These are phyloP conservation scores for Primulina huaijiensis DNA, from an alignment of 257 asterid species.

Conservation along the genomic window DNA sequence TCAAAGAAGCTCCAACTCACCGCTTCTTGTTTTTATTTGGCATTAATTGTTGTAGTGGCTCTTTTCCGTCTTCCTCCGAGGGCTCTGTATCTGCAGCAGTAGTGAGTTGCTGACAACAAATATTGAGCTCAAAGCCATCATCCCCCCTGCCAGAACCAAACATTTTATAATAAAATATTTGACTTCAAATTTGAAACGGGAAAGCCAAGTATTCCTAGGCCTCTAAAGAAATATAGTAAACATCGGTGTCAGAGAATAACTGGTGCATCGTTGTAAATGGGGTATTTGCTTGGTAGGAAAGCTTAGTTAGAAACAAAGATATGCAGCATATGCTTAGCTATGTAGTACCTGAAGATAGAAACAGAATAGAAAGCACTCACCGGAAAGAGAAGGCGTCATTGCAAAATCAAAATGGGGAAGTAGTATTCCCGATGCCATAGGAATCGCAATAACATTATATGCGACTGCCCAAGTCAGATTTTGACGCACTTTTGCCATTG, in stretches of 20 bases:
- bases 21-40: slow-evolving; percentile 11
- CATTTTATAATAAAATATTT: neutral
- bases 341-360: neutral
- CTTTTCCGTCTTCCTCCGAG: slow-evolving; percentile 36
- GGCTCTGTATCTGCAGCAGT: slow-evolving; percentile 73
- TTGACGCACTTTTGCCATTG: slow-evolving; percentile 90
- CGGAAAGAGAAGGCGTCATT: slow-evolving; percentile 96
- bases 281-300: slow-evolving; percentile 6
- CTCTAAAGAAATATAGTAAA: neutral
- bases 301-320: neutral
- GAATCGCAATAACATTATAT: slow-evolving; percentile 77
- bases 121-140: slow-evolving; percentile 95
- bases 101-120: slow-evolving; percentile 83
- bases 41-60: slow-evolving; percentile 25
- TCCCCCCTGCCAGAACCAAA: slow-evolving; percentile 57
- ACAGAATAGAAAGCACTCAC: slow-evolving; percentile 32
- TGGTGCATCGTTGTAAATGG: slow-evolving; percentile 1
- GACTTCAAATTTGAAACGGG: neutral
- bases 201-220: neutral
- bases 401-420: slow-evolving; percentile 94
- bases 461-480: slow-evolving; percentile 94
- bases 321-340: neutral
- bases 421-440: slow-evolving; percentile 87
- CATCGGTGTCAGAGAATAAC: neutral
- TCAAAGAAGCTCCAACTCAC: slow-evolving; percentile 30